phyloP scores from a whole-genome alignment of 495 filamentous ascomycete species.

The Aspergillus egyptiacus region DNA sequence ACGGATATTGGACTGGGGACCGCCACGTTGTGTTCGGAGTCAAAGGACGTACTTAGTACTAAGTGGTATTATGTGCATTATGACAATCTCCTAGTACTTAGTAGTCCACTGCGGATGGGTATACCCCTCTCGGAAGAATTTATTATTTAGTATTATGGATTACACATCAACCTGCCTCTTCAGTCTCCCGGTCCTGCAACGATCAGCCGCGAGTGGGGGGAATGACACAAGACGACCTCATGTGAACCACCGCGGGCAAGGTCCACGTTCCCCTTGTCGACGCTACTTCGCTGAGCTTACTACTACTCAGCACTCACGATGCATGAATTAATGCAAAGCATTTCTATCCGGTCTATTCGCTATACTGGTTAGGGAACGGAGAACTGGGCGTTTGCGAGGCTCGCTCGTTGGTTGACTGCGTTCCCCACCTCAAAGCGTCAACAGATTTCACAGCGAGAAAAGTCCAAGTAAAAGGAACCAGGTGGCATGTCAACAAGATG shows the following conservation, averaged over 20 bases:
- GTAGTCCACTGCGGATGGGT: too few species aligned
- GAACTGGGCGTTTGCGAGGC: not conserved
- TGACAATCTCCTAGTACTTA: too few species aligned
- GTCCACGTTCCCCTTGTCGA: not conserved
- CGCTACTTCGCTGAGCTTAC: not conserved
- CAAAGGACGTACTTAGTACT: too few species aligned
- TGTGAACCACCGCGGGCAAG: not conserved
- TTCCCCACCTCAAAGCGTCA: constrained; percentile 12
- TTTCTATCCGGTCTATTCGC: not conserved
- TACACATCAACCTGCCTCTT: not conserved
- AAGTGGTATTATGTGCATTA: too few species aligned
- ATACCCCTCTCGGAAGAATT: too few species aligned
- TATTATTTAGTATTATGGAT: not conserved
- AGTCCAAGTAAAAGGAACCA: not conserved
- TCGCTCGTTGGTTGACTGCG: not conserved
- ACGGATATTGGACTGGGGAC: too few species aligned
- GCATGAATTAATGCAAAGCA: not conserved
- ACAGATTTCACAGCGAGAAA: constrained; percentile 8
- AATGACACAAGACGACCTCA: constrained; percentile 11
- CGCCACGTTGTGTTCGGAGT: too few species aligned
- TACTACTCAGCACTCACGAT: not conserved
- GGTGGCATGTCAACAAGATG: constrained; percentile 43
- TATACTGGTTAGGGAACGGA: not conserved
- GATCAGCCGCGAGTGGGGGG: constrained; percentile 9
- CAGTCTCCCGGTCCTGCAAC: not conserved